Evolutionary conservation across 2,329 filamentous ascomycete species (phyloP).

Genomic region (Canariomyces notabilis): DNA sequence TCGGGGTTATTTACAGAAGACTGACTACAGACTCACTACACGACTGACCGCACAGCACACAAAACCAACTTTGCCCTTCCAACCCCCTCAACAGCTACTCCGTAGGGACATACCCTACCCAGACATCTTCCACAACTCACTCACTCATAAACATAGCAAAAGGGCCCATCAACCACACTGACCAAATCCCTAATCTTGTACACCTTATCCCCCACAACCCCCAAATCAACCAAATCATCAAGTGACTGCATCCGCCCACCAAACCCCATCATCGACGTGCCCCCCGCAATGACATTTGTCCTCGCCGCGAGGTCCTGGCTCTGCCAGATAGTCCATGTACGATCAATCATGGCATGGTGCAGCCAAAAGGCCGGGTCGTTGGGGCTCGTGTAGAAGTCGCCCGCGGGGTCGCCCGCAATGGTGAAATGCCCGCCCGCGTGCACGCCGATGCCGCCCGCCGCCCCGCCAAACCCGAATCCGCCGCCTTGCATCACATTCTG

Average conservation of each 20-base stretch:
- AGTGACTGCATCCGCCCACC: constrained; percentile 21
- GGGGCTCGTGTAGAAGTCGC: constrained; percentile 37
- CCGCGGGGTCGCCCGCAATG: constrained; percentile 37
- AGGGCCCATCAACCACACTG: constrained; percentile 25
- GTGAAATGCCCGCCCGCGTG: constrained; percentile 31
- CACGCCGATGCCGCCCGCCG: constrained; percentile 28
- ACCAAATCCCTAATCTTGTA: constrained; percentile 25
- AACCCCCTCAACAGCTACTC: too few species aligned
- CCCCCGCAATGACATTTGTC: constrained; percentile 26
- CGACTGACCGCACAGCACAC: too few species aligned
- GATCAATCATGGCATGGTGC: constrained; percentile 30
- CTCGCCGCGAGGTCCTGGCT: constrained; percentile 27
- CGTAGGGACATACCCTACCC: background rate
- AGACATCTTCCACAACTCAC: background rate
- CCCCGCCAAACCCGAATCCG: constrained; percentile 16
- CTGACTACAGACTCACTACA: too few species aligned
- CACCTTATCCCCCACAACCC: constrained; percentile 21
- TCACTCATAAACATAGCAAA: constrained; percentile 28
- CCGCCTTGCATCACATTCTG: constrained; percentile 41
- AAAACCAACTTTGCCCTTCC: too few species aligned
- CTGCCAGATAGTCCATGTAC: constrained; percentile 31
- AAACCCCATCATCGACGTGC: constrained; percentile 28
- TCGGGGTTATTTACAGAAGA: too few species aligned
- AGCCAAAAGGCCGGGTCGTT: constrained; percentile 31
- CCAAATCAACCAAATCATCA: constrained; percentile 27